Evolutionary conservation across 2,329 filamentous ascomycete genomes (phyloP).

Genomic region (Capronia epimyces): DNA sequence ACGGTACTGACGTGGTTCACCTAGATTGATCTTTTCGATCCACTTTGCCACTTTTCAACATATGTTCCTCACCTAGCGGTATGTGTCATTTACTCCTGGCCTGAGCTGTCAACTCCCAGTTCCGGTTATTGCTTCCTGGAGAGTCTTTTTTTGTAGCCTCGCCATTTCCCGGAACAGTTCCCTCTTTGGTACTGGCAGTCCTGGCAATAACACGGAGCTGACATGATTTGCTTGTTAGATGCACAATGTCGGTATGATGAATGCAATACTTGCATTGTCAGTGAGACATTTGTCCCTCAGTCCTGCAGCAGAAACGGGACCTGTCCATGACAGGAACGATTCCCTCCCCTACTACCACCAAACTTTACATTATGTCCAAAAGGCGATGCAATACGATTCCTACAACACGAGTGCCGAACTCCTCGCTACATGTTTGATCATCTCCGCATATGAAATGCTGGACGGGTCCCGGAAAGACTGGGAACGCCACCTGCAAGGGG

Average conservation of each 20-base stretch:
- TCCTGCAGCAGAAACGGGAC: not conserved
- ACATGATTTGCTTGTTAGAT: conserved; percentile 27
- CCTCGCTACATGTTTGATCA: conserved; percentile 54
- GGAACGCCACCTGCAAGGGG: conserved; percentile 59
- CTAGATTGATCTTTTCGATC: conserved; percentile 40
- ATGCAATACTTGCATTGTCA: conserved; percentile 53
- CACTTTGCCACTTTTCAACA: conserved; percentile 37
- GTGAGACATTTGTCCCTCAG: conserved; percentile 47
- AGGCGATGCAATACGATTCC: conserved; percentile 53
- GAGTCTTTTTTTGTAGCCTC: too few relatives aligned
- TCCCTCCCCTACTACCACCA: conserved; percentile 48
- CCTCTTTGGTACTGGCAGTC: not conserved
- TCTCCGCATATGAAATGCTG: conserved; percentile 57
- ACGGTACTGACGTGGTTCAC: not conserved
- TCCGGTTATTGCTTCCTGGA: too few relatives aligned
- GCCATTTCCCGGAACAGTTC: not conserved
- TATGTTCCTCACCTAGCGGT: conserved; percentile 38
- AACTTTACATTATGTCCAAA: conserved; percentile 57
- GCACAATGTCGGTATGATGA: conserved; percentile 53
- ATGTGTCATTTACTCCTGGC: conserved; percentile 7
- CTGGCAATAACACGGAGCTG: not conserved
- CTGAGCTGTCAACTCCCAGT: too few relatives aligned
- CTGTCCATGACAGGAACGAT: not conserved
- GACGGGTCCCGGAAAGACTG: conserved; percentile 47
- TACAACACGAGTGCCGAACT: conserved; percentile 56